Percentiles rank a stretch among this genome's conserved stretches.
These are phyloP conservation scores for Primulina eburnea DNA, from an alignment of 257 asterid genomes.

Conservation along the genomic window DNA sequence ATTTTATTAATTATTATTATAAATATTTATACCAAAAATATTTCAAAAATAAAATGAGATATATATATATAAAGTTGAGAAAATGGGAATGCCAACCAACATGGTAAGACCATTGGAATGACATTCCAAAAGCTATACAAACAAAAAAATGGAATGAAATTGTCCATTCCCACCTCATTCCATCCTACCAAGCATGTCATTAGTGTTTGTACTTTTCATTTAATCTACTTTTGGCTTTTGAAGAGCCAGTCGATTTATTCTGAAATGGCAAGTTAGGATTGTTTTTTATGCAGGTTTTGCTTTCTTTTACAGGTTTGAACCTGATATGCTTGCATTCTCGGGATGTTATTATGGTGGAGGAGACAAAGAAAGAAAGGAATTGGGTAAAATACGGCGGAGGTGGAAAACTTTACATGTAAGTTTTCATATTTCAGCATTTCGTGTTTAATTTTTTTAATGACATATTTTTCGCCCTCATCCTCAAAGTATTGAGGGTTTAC, in stretches of 20 bases:
- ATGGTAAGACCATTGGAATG: too few relatives aligned
- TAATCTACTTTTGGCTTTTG: conserved; percentile 2
- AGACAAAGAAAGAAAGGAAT: conserved; percentile 81
- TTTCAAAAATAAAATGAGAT: too few relatives aligned
- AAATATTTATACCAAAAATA: too few relatives aligned
- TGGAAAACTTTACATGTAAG: conserved; percentile 98
- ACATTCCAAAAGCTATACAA: too few relatives aligned
- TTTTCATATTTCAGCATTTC: conserved; percentile 15
- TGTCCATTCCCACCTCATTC: too few relatives aligned
- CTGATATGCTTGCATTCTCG: conserved; percentile 99
- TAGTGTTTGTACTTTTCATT: conserved; percentile 2
- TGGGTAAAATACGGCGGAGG: conserved; percentile 82
- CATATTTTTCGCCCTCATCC: background rate
- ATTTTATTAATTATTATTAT: too few relatives aligned
- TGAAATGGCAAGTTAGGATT: background rate
- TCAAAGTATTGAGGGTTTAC: background rate
- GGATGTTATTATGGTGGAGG: conserved; percentile 99
- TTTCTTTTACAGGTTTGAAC: conserved; percentile 76
- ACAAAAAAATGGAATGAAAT: too few relatives aligned
- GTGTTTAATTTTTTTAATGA: background rate
- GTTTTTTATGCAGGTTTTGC: conserved; percentile 17
- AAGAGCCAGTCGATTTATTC: conserved; percentile 4
- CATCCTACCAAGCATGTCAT: background rate
- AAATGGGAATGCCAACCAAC: too few relatives aligned
- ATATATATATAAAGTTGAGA: too few relatives aligned